phyloP scores from a whole-genome alignment of 352 stramenopile species.

The Globisporangium cystogenes region DNA sequence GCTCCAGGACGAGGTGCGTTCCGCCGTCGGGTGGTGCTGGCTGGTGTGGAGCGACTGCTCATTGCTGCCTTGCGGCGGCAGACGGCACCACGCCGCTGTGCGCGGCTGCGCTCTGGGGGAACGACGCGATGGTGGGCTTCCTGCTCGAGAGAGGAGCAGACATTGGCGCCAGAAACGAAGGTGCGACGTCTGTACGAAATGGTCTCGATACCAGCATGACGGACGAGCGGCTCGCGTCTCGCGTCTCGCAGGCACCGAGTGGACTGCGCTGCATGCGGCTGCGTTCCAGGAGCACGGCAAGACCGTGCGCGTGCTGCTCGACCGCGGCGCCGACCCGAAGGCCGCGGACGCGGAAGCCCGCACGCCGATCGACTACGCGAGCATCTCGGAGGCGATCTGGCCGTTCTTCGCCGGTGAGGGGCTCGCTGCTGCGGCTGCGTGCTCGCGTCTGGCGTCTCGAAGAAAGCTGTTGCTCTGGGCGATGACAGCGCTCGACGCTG shows the following conservation, averaged over 20 bases:
- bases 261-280: conserved; percentile 60
- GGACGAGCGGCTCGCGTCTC: not conserved
- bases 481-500: not conserved
- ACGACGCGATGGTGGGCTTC: conserved; percentile 58
- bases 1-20: conserved; percentile 34
- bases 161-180: conserved; percentile 48
- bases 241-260: conserved; percentile 36
- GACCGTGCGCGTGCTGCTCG: conserved; percentile 47
- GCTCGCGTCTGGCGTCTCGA: not conserved
- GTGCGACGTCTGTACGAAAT: conserved; percentile 9
- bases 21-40: too few relatives aligned
- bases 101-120: conserved; percentile 54
- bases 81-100: conserved; percentile 63
- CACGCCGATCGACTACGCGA: conserved; percentile 57
- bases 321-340: conserved; percentile 40
- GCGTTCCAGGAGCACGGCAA: conserved; percentile 68
- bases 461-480: not conserved
- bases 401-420: conserved; percentile 46
- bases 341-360: conserved; percentile 35
- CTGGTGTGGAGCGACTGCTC: too few relatives aligned
- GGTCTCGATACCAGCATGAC: not conserved
- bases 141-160: conserved; percentile 50
- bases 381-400: conserved; percentile 71
- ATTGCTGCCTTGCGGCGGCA: conserved; percentile 4
- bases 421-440: too few relatives aligned